Percentiles rank a stretch among this genome's conserved stretches.
Conservation (phyloP, 345 rosid species). For the Heritiera fomes region DNA sequence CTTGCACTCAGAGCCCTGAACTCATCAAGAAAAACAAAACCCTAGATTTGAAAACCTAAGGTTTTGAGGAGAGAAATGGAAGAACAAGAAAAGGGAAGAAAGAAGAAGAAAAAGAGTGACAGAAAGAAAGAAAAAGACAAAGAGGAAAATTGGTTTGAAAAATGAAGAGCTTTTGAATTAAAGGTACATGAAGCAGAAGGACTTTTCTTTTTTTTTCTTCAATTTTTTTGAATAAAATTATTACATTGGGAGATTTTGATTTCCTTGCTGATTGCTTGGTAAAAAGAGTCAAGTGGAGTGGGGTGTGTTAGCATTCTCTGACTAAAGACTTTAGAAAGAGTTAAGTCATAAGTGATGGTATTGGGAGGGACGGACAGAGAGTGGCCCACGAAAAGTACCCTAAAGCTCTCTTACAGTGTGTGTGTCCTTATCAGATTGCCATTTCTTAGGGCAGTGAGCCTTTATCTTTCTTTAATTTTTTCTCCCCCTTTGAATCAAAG, state of each 20-base stretch:
- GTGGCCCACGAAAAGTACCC: constrained; percentile 29
- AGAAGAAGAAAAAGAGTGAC: constrained; percentile 26
- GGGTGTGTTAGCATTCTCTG: constrained; percentile 6
- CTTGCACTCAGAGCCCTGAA: neutral
- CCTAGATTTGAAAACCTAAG: constrained; percentile 56
- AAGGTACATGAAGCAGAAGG: constrained; percentile 23
- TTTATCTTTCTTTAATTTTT: neutral
- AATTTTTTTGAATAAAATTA: no score
- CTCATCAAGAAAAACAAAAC: constrained; percentile 28
- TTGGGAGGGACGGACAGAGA: constrained; percentile 23
- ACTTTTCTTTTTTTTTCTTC: no score
- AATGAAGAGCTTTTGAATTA: constrained; percentile 41
- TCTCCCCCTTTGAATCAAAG: neutral
- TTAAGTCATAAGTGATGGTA: constrained; percentile 10
- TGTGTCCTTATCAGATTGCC: constrained; percentile 20
- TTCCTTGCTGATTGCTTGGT: neutral
- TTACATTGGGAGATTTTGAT: no score
- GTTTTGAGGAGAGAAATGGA: constrained; percentile 39
- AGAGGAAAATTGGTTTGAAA: constrained; percentile 2
- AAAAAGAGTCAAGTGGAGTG: constrained; percentile 12
- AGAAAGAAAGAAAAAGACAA: constrained; percentile 17
- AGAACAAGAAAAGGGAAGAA: constrained; percentile 20
- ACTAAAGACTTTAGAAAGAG: constrained; percentile 10
- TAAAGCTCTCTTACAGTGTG: constrained; percentile 18
- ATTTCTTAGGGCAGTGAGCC: constrained; percentile 27